Base-by-base conservation (phyloP, 768 basidiomycete genomes). In the Suillus luteus region DNA sequence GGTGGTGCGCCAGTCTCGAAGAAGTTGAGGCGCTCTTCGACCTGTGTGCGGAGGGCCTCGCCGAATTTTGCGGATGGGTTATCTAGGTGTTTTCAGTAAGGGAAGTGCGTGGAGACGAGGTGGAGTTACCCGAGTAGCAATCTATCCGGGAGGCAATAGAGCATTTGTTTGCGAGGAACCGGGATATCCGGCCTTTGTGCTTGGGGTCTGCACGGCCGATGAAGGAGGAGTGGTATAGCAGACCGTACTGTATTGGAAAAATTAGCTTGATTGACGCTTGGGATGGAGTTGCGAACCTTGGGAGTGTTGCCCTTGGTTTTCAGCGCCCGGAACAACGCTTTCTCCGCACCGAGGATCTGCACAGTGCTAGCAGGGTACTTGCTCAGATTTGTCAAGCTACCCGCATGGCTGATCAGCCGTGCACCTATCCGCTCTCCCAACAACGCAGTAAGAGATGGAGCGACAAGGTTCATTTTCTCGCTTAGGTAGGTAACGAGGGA, bases 271-370 rank as follows among this genome's bases (percentile, higher is more conserved):
- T 57, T 41, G 33, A 0, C 8, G 8, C 19, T 33, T 15, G 24
- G 2, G 1, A 27, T 37, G 6, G 44, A 60, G 40, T 55, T 4
- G 57, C 60, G 46, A 48, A 93, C 94, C 82, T 97, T 97, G 48
- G 96, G 96, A 0, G 96, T 99, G 76, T 99, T 98, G 17, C 96
- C 96, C 78, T 98, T 99, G 38, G 96, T 98, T 83, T 99, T 99
- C 72, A 99, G 82, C 0, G 96, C 96, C 61, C 96, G 82, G 86
- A 99, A 99, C 33, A 99, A 83, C 2, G 96, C 96, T 78, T 99
- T 99, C 81, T 99, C 96, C 27, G 96, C 96, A 69, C 96, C 96
- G 48, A 98, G 83, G 69, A 99, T 99, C 78, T 99, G 96, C 48
- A 99, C 96, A 15, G 96, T 99, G 72, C 93, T 95, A 1, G 96